Conservation (phyloP, 208 protist species). For the Novymonas esmeraldas region DNA sequence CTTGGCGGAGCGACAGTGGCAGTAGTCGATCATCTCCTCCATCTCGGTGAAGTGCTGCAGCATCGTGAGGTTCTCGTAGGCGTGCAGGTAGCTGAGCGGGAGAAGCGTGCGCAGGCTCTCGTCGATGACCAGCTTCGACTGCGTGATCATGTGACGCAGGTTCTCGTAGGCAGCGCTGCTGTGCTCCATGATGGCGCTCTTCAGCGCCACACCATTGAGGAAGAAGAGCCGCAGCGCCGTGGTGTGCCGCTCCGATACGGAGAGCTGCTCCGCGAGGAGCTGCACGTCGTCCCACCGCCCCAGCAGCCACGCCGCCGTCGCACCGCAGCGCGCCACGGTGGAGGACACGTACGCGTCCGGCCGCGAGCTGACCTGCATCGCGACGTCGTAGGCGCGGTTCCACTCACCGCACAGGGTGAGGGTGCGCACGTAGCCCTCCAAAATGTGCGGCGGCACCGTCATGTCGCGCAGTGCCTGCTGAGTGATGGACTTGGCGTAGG, state of each 20-base stretch:
- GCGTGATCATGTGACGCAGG: constrained; percentile 51
- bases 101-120: constrained; percentile 87
- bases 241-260: constrained; percentile 68
- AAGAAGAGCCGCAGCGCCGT: constrained; percentile 73
- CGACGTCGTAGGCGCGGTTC: constrained; percentile 64
- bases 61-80: constrained; percentile 96
- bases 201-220: constrained; percentile 63
- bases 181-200: constrained; percentile 43
- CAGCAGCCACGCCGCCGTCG: constrained; percentile 86
- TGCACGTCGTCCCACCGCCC: constrained; percentile 82
- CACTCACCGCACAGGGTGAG: constrained; percentile 90
- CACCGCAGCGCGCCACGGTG: constrained; percentile 75
- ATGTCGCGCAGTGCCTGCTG: constrained; percentile 35
- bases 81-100: constrained; percentile 87
- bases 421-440: constrained; percentile 87
- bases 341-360: constrained; percentile 42
- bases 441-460: constrained; percentile 36
- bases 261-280: constrained; percentile 74
- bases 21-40: constrained; percentile 97
- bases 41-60: constrained; percentile 99
- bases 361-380: constrained; percentile 46
- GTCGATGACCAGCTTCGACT: constrained; percentile 83
- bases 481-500: constrained; percentile 69
- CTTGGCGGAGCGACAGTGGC: constrained; percentile 50
- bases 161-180: constrained; percentile 35